These are phyloP conservation scores for Punctularia strigosozonata DNA, from an alignment of 768 basidiomycete genomes.

Conservation along the genomic window DNA sequence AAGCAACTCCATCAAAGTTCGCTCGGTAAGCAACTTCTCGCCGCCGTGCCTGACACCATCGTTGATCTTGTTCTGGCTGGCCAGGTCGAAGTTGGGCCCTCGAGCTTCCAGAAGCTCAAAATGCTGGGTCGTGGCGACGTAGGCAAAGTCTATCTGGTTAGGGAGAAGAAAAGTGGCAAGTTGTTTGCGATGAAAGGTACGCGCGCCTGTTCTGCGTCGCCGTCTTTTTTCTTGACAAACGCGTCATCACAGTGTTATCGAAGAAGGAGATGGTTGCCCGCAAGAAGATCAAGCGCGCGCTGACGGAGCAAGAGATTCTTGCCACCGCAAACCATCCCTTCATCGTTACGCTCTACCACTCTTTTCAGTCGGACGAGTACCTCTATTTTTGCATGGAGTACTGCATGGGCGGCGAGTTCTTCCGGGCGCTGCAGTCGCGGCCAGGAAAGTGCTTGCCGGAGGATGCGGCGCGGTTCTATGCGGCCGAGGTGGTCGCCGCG, in stretches of 20 bases:
- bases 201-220: conserved; percentile 7
- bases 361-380: conserved; percentile 96
- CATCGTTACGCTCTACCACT: conserved; percentile 98
- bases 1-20: conserved; percentile 93
- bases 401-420: conserved; percentile 99
- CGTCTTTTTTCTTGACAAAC: conserved; percentile 21
- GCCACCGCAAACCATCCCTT: conserved; percentile 99
- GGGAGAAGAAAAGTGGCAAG: conserved; percentile 95
- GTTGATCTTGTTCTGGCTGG: conserved; percentile 1
- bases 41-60: conserved; percentile 1
- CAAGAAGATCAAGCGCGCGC: conserved; percentile 97
- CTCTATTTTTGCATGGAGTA: conserved; percentile 99
- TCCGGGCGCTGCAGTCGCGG: conserved; percentile 89
- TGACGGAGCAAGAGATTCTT: conserved; percentile 98
- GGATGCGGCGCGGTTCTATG: conserved; percentile 94
- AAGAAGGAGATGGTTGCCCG: conserved; percentile 99
- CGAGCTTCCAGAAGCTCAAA: conserved; percentile 93
- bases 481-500: conserved; percentile 95
- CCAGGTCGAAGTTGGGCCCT: conserved; percentile 88
- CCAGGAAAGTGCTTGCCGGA: conserved; percentile 96
- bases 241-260: conserved; percentile 67
- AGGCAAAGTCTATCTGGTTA: conserved; percentile 94
- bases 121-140: conserved; percentile 99
- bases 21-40: conserved; percentile 44
- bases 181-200: conserved; percentile 98